These are phyloP conservation scores for Tricholoma saponaceum DNA, from an alignment of 768 basidiomycete species.

Conservation along the genomic window DNA sequence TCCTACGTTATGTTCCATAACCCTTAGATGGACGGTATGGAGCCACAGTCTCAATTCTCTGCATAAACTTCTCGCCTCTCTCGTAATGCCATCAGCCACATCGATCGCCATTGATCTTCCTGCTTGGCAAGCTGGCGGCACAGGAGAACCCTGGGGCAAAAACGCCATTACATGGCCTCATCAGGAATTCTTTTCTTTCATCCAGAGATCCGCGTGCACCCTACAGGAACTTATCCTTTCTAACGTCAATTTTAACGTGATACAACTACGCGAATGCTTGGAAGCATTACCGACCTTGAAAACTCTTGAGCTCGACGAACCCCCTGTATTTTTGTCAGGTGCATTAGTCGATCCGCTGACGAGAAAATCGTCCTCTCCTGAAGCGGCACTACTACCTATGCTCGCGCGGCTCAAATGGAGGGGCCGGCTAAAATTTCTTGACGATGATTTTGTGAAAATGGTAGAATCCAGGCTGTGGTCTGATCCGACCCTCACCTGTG, in stretches of 20 bases:
- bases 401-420: not conserved
- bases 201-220: not conserved
- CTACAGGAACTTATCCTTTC: not conserved
- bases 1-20: not conserved
- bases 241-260: not conserved
- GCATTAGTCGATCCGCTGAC: not conserved
- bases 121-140: not conserved
- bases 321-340: not conserved
- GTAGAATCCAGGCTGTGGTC: not conserved
- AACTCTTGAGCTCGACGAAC: not conserved
- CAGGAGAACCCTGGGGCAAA: not conserved
- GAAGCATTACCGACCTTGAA: not conserved
- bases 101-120: not conserved
- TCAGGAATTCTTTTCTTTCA: not conserved
- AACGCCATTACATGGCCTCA: not conserved
- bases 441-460: not conserved
- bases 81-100: not conserved
- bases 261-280: not conserved
- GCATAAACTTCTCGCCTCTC: not conserved
- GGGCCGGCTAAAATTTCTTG: not conserved
- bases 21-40: not conserved
- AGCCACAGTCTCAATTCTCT: not conserved
- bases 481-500: not conserved
- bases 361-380: not conserved
- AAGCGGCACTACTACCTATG: not conserved